Percentiles rank a stretch among this genome's conserved stretches.
Evolutionary conservation across 2,329 filamentous ascomycete genomes (phyloP).

Genomic region (Incumbomyces lentus): DNA sequence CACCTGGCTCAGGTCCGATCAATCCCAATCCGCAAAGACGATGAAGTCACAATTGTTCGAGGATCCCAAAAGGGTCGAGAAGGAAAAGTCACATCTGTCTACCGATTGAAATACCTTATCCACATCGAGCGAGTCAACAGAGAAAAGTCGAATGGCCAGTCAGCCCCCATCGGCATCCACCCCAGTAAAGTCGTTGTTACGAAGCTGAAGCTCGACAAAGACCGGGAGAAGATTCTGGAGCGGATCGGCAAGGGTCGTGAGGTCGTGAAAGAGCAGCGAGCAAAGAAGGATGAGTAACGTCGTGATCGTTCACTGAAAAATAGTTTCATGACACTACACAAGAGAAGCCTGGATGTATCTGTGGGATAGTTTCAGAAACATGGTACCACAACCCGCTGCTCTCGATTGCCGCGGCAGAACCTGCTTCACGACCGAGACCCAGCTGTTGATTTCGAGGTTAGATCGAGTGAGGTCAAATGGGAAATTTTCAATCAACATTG

Average conservation of each 20-base stretch:
- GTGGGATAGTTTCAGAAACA: not conserved
- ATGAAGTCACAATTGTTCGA: conserved; percentile 86
- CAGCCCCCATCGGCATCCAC: conserved; percentile 86
- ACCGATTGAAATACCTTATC: conserved; percentile 95
- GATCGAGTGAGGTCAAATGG: no score
- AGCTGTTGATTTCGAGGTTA: not conserved
- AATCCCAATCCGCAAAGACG: conserved; percentile 95
- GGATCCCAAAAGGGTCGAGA: conserved; percentile 95
- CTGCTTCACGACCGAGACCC: not conserved
- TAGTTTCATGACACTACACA: conserved; percentile 1
- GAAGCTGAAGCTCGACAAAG: conserved; percentile 81
- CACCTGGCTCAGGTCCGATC: conserved; percentile 60
- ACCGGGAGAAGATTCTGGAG: conserved; percentile 40
- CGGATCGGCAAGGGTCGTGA: conserved; percentile 39
- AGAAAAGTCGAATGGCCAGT: conserved; percentile 96
- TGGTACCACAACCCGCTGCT: conserved; percentile 4
- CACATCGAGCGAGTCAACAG: conserved; percentile 94
- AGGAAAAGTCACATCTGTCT: conserved; percentile 96
- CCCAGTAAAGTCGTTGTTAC: conserved; percentile 96
- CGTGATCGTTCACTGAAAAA: not conserved
- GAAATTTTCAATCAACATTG: conserved; percentile 2
- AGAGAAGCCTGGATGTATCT: conserved; percentile 5
- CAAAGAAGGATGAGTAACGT: conserved; percentile 7
- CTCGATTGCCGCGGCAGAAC: not conserved
- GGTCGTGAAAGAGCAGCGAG: conserved; percentile 23